These are phyloP conservation scores for Septoria linicola DNA, from an alignment of 2,329 filamentous ascomycete genomes.

Conservation along the genomic window DNA sequence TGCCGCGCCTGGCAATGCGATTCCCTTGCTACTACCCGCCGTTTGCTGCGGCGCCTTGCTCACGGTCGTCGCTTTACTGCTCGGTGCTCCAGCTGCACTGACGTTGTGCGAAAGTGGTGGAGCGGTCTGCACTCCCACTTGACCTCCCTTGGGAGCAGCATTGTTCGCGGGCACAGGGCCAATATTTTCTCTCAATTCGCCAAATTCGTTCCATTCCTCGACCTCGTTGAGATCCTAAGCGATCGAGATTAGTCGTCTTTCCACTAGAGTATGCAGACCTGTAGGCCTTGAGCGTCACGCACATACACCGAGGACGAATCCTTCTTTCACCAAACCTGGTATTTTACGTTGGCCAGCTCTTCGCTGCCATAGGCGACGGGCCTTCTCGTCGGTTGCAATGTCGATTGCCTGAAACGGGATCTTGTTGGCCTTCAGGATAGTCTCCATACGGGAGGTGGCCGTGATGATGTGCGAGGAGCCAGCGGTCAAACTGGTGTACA, in stretches of 20 bases:
- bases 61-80: slow-evolving; percentile 11
- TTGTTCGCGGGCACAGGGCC: slow-evolving; percentile 48
- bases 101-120: slow-evolving; percentile 25
- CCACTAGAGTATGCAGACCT: neutral
- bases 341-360: slow-evolving; percentile 83
- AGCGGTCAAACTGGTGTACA: slow-evolving; percentile 93
- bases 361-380: slow-evolving; percentile 83
- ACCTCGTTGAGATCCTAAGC: slow-evolving; percentile 83
- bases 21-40: slow-evolving; percentile 24
- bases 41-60: slow-evolving; percentile 29
- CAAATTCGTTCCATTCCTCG: slow-evolving; percentile 99
- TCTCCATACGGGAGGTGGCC: slow-evolving; percentile 91
- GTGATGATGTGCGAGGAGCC: slow-evolving; percentile 96
- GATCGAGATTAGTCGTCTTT: no score
- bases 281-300: slow-evolving; percentile 9
- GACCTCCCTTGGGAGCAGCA: slow-evolving; percentile 31
- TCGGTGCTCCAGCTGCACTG: slow-evolving; percentile 2
- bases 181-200: slow-evolving; percentile 86
- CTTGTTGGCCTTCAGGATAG: slow-evolving; percentile 90
- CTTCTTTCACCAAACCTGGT: slow-evolving; percentile 84
- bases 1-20: slow-evolving; percentile 36
- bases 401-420: slow-evolving; percentile 93
- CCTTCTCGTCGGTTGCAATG: slow-evolving; percentile 83
- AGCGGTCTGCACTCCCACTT: slow-evolving; percentile 31
- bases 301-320: slow-evolving; percentile 79